Conservation (phyloP, 306 rosid genomes). For the Quercus berberidifolia region DNA sequence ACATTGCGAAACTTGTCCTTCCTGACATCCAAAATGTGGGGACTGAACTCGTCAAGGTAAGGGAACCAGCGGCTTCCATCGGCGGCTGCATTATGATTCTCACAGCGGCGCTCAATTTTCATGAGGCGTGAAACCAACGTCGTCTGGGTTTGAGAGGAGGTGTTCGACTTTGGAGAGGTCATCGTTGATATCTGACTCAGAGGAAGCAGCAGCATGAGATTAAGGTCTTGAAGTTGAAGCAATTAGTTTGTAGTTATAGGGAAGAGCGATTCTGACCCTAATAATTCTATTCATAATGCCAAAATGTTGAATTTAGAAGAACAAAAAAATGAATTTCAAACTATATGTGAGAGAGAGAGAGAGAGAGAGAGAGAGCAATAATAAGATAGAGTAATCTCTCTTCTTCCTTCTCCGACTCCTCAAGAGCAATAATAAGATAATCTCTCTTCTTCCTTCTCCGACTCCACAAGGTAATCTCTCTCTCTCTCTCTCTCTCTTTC, state of each 20-base stretch:
- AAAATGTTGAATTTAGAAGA: background rate
- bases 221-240: no score
- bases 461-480: no score
- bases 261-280: conserved; percentile 12
- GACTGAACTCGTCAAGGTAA: conserved; percentile 53
- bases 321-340: background rate
- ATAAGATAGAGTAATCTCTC: no score
- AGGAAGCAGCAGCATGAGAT: no score
- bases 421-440: no score
- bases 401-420: no score
- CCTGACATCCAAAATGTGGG: conserved; percentile 65
- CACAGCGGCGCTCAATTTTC: conserved; percentile 71
- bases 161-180: conserved; percentile 28
- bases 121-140: conserved; percentile 43
- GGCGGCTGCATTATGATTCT: background rate
- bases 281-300: background rate
- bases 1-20: conserved; percentile 59
- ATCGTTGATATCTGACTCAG: no score
- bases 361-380: no score
- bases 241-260: no score
- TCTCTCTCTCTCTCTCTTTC: no score
- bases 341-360: background rate
- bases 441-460: no score
- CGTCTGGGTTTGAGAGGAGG: conserved; percentile 47
- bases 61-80: conserved; percentile 66